These are phyloP conservation scores for Leishmania aethiopica DNA, from an alignment of 208 protist species.

Conservation along the genomic window DNA sequence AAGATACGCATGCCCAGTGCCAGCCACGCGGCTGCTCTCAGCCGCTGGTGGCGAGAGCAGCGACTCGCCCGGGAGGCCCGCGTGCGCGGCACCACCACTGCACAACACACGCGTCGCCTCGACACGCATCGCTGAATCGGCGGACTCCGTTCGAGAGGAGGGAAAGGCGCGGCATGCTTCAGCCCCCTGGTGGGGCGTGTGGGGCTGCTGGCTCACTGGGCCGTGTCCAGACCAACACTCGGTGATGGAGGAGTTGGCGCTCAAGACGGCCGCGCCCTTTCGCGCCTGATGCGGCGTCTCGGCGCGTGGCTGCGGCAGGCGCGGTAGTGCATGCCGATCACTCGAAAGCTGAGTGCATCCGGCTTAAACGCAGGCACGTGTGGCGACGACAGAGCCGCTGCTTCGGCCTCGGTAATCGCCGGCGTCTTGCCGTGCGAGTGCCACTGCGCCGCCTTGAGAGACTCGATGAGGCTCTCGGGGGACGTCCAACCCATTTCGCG, in stretches of 20 bases:
- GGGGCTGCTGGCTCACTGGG: background rate
- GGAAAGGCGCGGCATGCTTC: no score
- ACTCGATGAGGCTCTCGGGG: background rate
- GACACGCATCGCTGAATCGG: background rate
- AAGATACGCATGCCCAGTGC: background rate
- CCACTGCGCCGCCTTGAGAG: background rate
- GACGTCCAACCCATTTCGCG: slow-evolving; percentile 8
- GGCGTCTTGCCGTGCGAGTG: background rate
- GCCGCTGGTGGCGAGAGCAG: background rate
- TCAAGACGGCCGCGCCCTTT: background rate
- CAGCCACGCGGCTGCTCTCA: background rate
- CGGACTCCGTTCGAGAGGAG: background rate
- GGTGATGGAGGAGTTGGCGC: background rate
- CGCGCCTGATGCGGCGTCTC: background rate
- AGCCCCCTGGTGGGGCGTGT: background rate
- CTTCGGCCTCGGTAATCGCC: background rate
- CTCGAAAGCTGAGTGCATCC: background rate
- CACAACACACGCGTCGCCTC: background rate
- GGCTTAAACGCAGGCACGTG: background rate
- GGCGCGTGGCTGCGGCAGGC: background rate
- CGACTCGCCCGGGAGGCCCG: background rate
- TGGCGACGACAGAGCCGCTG: background rate
- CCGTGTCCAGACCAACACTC: background rate
- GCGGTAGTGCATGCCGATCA: background rate
- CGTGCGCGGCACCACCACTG: background rate